A percentile compares a stretch with the other conserved stretches of the same genome.
These are phyloP conservation scores for Aspergillus sclerotialis DNA, from an alignment of 2,329 filamentous ascomycete species.

Conservation along the genomic window DNA sequence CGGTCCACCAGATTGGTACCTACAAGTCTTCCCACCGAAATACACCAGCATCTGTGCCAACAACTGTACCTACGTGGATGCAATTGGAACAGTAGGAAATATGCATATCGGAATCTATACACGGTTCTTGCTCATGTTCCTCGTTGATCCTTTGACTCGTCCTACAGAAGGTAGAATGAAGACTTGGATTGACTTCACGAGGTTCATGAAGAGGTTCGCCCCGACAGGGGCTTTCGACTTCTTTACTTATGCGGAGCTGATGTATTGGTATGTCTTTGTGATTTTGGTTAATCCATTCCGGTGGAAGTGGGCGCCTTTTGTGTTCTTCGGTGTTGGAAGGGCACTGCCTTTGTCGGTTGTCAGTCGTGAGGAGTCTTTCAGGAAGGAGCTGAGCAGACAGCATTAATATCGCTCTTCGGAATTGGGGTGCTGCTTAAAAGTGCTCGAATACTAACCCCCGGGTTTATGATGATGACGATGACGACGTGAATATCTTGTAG, in stretches of 20 bases:
- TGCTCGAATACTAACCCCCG: too few species aligned
- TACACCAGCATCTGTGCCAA: conserved; percentile 70
- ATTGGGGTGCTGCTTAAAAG: too few species aligned
- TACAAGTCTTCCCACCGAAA: conserved; percentile 73
- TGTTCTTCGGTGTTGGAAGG: conserved; percentile 68
- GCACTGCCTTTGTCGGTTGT: conserved; percentile 61
- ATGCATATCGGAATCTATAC: conserved; percentile 91
- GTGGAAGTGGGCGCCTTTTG: conserved; percentile 85
- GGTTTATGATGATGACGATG: neutral
- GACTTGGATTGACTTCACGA: conserved; percentile 80
- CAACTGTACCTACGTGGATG: conserved; percentile 76
- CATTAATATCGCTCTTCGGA: conserved; percentile 9
- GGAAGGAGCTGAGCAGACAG: conserved; percentile 19
- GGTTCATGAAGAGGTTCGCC: conserved; percentile 59
- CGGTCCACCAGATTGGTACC: conserved; percentile 76
- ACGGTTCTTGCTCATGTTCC: conserved; percentile 76
- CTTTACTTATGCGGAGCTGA: conserved; percentile 76
- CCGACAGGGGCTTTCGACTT: conserved; percentile 78
- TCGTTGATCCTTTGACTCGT: conserved; percentile 68
- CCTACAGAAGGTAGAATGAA: conserved; percentile 70
- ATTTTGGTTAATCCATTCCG: conserved; percentile 75
- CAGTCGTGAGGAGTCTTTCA: conserved; percentile 51
- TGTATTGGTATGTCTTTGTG: conserved; percentile 81
- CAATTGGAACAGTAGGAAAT: conserved; percentile 75
- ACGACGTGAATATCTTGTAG: too few species aligned